Base-by-base conservation (phyloP, 495 filamentous ascomycete species). In the Xylaria acuta region DNA sequence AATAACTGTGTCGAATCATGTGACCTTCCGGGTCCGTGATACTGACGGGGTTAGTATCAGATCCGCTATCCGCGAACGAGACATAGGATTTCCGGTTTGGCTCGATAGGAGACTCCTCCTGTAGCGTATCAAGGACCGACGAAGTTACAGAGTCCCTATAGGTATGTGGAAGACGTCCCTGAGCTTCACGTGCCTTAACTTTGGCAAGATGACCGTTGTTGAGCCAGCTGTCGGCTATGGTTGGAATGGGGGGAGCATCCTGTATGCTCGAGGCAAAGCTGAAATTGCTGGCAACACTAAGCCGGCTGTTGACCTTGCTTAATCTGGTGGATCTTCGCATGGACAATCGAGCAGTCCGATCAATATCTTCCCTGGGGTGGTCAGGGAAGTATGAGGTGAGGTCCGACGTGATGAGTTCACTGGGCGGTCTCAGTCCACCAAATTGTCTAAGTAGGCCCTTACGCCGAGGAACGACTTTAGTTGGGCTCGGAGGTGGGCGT, bases 371-470 rank as follows among this genome's bases (percentile, higher is more conserved):
- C 64, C 92, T 89, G 47, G 93, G 91, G 77, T 97, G 94, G 75
- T 97, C 95, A 2, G 96, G 96, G 88, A 99, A 99, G 83, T 98
- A 99, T 8, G 95, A 95, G 16, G 92, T 92, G 51, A 98, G 86
- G 78, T 99, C 96, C 36, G 94, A 94, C 59, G 95, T 96, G 77
- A 99, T 98, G 83, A 99, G 87, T 83, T 98, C 97, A 80, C 94
- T 97, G 3, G 97, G 97, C 22, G 96, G 96, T 76, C 96, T 86
- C 69, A 94, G 89, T 64, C 97, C 96, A 77, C 97, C 94, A 86
- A 98, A 97, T 68, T 85, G 86, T 64, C 86, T 82, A 25, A 89
- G 77, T 12, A 79, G 85, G 83, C 74, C 90, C 86, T 77, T 95
- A 80, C 82, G 91, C 87, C 77, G 89, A 79, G 75, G 88, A 79